Conservation (phyloP, 768 basidiomycete genomes). For the Coprinopsis marcescibilis region DNA sequence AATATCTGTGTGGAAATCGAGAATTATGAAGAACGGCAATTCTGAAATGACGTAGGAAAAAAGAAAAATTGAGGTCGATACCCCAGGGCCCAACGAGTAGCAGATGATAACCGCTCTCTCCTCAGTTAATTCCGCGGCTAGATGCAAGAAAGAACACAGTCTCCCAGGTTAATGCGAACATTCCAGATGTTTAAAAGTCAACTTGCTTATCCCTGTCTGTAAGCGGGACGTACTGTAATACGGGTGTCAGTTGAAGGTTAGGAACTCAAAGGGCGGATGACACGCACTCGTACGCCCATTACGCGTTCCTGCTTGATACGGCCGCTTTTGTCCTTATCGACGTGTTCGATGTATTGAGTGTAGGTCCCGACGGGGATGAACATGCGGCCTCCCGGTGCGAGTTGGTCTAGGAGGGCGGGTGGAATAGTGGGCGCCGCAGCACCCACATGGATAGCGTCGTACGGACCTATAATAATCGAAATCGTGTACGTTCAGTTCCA, state of each 20-base stretch:
- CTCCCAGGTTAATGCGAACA: neutral
- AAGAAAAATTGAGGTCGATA: no score
- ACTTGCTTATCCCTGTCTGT: conserved; percentile 13
- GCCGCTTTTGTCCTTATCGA: conserved; percentile 76
- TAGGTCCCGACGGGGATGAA: conserved; percentile 84
- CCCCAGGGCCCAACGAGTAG: no score
- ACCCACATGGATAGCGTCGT: conserved; percentile 88
- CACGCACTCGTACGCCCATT: conserved; percentile 77
- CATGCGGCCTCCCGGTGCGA: conserved; percentile 73
- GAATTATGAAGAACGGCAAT: no score
- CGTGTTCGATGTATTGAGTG: conserved; percentile 57
- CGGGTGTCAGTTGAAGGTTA: neutral
- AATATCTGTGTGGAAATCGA: no score
- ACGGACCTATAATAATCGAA: conserved; percentile 46
- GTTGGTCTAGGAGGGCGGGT: conserved; percentile 65
- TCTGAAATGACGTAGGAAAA: no score
- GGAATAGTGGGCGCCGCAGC: conserved; percentile 82
- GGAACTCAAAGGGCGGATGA: conserved; percentile 8
- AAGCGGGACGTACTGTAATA: conserved; percentile 14
- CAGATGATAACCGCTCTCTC: no score
- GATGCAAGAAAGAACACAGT: no score
- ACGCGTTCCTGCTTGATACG: conserved; percentile 56
- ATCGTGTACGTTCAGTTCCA: no score
- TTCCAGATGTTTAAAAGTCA: neutral
- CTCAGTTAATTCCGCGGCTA: no score